phyloP scores from a whole-genome alignment of 257 asterid species.

The Cinchona pubescens region DNA sequence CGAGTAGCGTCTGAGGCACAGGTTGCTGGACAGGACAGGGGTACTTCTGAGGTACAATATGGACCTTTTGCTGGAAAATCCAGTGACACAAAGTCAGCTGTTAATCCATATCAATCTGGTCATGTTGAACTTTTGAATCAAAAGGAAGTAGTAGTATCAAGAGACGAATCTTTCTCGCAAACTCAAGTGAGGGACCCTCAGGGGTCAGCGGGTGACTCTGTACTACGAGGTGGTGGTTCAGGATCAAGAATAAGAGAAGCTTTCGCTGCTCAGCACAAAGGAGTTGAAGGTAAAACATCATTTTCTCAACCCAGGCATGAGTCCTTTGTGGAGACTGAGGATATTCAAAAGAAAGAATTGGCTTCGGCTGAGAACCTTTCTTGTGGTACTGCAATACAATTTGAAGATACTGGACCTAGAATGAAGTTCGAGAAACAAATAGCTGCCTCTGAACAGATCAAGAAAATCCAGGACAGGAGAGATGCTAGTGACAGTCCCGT shows the following conservation, averaged over 20 bases:
- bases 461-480: slow-evolving; percentile 39
- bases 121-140: slow-evolving; percentile 33
- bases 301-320: slow-evolving; percentile 39
- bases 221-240: slow-evolving; percentile 36
- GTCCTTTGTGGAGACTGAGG: slow-evolving; percentile 36
- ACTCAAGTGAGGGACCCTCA: slow-evolving; percentile 32
- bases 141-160: slow-evolving; percentile 39
- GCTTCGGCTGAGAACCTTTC: slow-evolving; percentile 29
- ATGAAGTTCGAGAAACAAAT: slow-evolving; percentile 41
- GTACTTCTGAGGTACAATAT: slow-evolving; percentile 28
- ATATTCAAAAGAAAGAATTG: slow-evolving; percentile 32
- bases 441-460: slow-evolving; percentile 39
- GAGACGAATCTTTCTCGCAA: slow-evolving; percentile 31
- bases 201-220: slow-evolving; percentile 38
- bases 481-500: slow-evolving; percentile 36
- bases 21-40: slow-evolving; percentile 33
- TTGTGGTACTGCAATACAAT: slow-evolving; percentile 30
- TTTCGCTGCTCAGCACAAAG: slow-evolving; percentile 46
- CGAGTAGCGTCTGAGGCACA: slow-evolving; percentile 28
- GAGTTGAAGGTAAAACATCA: slow-evolving; percentile 36
- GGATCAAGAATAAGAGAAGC: slow-evolving; percentile 48
- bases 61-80: slow-evolving; percentile 29
- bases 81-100: slow-evolving; percentile 15
- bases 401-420: slow-evolving; percentile 53
- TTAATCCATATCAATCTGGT: slow-evolving; percentile 16